Evolutionary conservation across 495 filamentous ascomycete species (phyloP), one percentile per base, ranked within the genome.

Genomic region (Aspergillus sclerotioniger): DNA sequence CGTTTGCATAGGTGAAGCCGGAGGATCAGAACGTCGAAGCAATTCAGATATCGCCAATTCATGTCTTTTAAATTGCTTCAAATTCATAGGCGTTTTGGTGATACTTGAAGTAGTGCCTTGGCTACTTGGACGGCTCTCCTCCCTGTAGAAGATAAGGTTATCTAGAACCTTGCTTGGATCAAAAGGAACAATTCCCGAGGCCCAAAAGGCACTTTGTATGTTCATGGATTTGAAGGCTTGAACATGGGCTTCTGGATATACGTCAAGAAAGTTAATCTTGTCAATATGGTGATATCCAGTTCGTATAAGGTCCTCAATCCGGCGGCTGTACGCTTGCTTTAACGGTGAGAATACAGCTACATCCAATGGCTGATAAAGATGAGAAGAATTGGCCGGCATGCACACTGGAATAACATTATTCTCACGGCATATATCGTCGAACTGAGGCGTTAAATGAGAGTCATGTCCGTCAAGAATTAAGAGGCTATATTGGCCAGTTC

Each of bases 341-440:
- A 54, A 51, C 1, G 45, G 57, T 2, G 41, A 25, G 37, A 59
- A 59, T 16, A 19, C 29, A 43, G 33, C 48, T 20, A 58, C 17
- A 58, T 58, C 48, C 37, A 58, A 41, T 2, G 48, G 48, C 29
- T 58, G 25, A 3, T 28, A 51, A 7, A 59, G 49, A 45, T 71
- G 55, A 5, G 68, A 67, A 9, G 54, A 64, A 56, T 69, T 51
- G 13, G 63, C 15, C 6, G 65, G 62, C 43, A 72, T 64, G 25
- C 61, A 70, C 7, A 72, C 39, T 6, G 62, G 29, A n/a, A 64
- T 56, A 51, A 70, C 64, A 53, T 68, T 58, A 35, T 66, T 52
- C n/a, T 63, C 45, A 15, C 47, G 20, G 39, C 56, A 64, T 37
- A 64, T 56, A 17, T 69, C 21, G 20, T 64, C 46, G 19, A 68